These are phyloP conservation scores for Fraxinus excelsior DNA, from an alignment of 257 asterid species.

Conservation along the genomic window DNA sequence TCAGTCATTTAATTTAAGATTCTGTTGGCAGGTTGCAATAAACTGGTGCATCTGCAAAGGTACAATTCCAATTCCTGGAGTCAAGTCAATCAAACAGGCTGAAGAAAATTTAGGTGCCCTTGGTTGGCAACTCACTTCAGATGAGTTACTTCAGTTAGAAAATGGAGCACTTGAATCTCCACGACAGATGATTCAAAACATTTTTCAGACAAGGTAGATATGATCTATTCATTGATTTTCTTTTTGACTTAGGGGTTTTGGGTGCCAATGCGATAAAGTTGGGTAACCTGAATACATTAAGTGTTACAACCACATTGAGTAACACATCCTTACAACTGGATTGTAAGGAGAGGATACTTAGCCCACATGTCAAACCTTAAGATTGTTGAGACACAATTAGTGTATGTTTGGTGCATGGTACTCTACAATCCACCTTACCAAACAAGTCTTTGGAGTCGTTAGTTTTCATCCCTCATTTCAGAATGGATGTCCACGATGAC, in stretches of 20 bases:
- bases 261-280: not conserved
- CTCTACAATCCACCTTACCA: not conserved
- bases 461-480: not conserved
- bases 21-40: slow-evolving; percentile 65
- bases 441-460: not conserved
- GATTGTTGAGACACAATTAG: not conserved
- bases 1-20: not conserved
- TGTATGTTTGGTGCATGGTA: not conserved
- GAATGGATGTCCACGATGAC: not conserved
- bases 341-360: not conserved
- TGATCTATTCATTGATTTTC: not conserved
- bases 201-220: slow-evolving; percentile 71
- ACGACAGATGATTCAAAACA: slow-evolving; percentile 75
- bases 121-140: slow-evolving; percentile 83
- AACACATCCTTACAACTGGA: not conserved
- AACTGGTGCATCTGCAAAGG: slow-evolving; percentile 95
- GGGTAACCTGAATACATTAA: not conserved
- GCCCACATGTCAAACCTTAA: not conserved
- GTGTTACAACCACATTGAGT: not conserved
- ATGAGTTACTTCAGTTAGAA: slow-evolving; percentile 70
- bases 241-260: not conserved
- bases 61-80: slow-evolving; percentile 86
- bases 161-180: slow-evolving; percentile 73
- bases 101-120: slow-evolving; percentile 88
- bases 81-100: slow-evolving; percentile 75